Evolutionary conservation across 805 yeast genomes (phyloP).

Genomic region (Candida pini): DNA sequence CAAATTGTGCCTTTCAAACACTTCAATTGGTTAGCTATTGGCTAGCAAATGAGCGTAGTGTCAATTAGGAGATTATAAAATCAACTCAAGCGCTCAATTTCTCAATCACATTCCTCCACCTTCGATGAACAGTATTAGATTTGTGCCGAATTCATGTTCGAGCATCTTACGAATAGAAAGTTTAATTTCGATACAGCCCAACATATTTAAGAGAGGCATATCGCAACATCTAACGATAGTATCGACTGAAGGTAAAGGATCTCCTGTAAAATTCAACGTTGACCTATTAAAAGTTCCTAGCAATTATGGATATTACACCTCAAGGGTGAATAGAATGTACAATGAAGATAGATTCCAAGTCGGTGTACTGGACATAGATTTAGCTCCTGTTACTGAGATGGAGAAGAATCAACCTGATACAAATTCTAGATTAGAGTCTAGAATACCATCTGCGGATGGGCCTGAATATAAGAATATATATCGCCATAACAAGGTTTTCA

Average conservation of each 20-base stretch:
- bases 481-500: slow-evolving; percentile 41
- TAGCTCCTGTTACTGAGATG: slow-evolving; percentile 7
- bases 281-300: slow-evolving; percentile 61
- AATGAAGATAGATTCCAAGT: slow-evolving; percentile 83
- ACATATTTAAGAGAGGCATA: slow-evolving; percentile 7
- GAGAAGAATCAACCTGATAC: not conserved
- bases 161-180: too few relatives aligned
- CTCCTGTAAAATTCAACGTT: slow-evolving; percentile 37
- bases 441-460: slow-evolving; percentile 12
- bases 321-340: slow-evolving; percentile 66
- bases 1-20: too few relatives aligned
- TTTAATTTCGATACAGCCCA: too few relatives aligned
- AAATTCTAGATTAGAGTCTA: slow-evolving; percentile 6
- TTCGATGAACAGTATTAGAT: too few relatives aligned
- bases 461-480: slow-evolving; percentile 13
- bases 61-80: too few relatives aligned
- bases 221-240: slow-evolving; percentile 27
- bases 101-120: too few relatives aligned
- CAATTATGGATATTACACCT: slow-evolving; percentile 72
- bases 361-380: slow-evolving; percentile 29
- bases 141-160: too few relatives aligned
- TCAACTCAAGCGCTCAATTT: too few relatives aligned
- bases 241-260: slow-evolving; percentile 13
- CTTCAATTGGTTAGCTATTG: too few relatives aligned
- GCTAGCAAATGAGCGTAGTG: too few relatives aligned